phyloP scores from a whole-genome alignment of 768 basidiomycete genomes.

The Tylopilus balloui region DNA sequence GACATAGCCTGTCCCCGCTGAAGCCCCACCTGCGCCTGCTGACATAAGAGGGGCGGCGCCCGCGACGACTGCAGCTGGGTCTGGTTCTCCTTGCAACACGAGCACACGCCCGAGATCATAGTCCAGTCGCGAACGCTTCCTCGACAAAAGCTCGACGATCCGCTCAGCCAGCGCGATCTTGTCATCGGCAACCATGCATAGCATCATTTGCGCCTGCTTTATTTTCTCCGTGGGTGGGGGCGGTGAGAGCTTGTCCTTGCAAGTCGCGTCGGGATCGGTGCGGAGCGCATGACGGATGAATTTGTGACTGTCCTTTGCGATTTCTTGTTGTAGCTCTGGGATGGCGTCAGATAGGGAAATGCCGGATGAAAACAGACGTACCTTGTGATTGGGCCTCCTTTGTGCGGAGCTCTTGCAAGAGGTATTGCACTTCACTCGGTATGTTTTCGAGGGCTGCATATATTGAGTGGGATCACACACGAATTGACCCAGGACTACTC shows the following conservation, averaged over 20 bases:
- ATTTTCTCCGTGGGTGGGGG: conserved; percentile 30
- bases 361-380: conserved; percentile 4
- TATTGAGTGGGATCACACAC: background rate
- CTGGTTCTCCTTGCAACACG: conserved; percentile 41
- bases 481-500: conserved; percentile 14
- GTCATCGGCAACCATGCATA: conserved; percentile 36
- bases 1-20: conserved; percentile 25
- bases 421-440: conserved; percentile 44
- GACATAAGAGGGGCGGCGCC: conserved; percentile 25
- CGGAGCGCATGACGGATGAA: conserved; percentile 43
- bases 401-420: conserved; percentile 45
- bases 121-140: conserved; percentile 46
- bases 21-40: conserved; percentile 8
- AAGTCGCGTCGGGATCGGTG: conserved; percentile 19
- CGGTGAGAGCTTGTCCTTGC: conserved; percentile 33
- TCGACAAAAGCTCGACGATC: conserved; percentile 40
- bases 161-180: conserved; percentile 42
- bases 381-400: conserved; percentile 44
- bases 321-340: conserved; percentile 41
- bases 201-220: conserved; percentile 25
- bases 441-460: conserved; percentile 45
- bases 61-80: conserved; percentile 31
- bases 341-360: background rate
- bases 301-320: conserved; percentile 40
- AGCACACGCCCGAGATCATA: conserved; percentile 43